These are phyloP conservation scores for Penicillium psychrosexuale DNA, from an alignment of 2,329 filamentous ascomycete species.

Conservation along the genomic window DNA sequence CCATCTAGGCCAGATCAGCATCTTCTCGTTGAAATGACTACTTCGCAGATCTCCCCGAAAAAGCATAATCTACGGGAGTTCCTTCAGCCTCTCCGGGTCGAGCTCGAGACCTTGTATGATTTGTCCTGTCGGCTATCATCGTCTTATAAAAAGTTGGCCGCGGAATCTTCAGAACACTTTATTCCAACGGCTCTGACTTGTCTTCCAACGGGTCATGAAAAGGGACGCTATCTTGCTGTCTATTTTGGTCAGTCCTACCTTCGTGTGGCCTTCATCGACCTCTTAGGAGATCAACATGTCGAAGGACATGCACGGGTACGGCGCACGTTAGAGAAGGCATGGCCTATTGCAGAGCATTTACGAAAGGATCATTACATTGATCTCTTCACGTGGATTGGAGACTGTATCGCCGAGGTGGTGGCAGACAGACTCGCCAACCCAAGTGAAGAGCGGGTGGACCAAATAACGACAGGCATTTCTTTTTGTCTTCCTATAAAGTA, in stretches of 20 bases:
- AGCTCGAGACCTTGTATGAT: slow-evolving; percentile 31
- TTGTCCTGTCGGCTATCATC: slow-evolving; percentile 38
- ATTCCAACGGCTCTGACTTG: slow-evolving; percentile 43
- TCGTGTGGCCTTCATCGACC: slow-evolving; percentile 52
- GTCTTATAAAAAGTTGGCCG: slow-evolving; percentile 37
- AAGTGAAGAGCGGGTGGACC: slow-evolving; percentile 28
- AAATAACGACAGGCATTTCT: slow-evolving; percentile 41
- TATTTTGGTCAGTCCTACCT: slow-evolving; percentile 54
- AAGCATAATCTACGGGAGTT: slow-evolving; percentile 23
- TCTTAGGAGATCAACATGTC: slow-evolving; percentile 39
- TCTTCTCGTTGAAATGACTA: not conserved
- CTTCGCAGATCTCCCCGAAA: not conserved
- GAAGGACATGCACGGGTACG: slow-evolving; percentile 49
- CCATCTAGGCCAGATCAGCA: too few relatives aligned
- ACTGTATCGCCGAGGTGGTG: slow-evolving; percentile 70
- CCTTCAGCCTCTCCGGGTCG: slow-evolving; percentile 31
- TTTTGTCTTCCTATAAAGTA: slow-evolving; percentile 47
- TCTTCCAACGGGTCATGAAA: slow-evolving; percentile 48
- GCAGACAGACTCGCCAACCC: slow-evolving; percentile 42
- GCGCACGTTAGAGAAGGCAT: slow-evolving; percentile 64
- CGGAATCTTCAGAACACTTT: slow-evolving; percentile 41
- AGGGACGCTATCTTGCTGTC: slow-evolving; percentile 53
- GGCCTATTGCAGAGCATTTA: slow-evolving; percentile 70
- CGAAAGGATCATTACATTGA: slow-evolving; percentile 68
- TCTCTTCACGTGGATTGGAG: slow-evolving; percentile 72